These are phyloP conservation scores for Cinnamomum micranthum DNA, from an alignment of 164 flowering plant species.

Conservation along the genomic window DNA sequence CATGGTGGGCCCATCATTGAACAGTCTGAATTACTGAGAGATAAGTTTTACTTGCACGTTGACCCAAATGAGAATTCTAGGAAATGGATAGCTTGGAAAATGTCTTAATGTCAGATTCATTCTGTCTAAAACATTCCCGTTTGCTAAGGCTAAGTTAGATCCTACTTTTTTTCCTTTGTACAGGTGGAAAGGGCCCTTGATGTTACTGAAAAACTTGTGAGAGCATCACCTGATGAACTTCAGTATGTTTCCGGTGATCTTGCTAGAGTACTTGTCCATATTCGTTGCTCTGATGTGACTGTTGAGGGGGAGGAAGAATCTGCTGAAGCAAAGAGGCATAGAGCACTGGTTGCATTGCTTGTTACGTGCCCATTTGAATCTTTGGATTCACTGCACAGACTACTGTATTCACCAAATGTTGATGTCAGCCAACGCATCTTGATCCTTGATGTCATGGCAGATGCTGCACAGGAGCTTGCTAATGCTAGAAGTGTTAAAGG, in stretches of 20 bases:
- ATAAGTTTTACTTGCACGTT: too few species aligned
- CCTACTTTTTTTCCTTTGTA: constrained; percentile 9
- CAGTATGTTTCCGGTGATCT: constrained; percentile 68
- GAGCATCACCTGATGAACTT: constrained; percentile 93
- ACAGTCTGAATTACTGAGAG: neutral
- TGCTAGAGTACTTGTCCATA: constrained; percentile 72
- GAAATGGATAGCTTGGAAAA: neutral
- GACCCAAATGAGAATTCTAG: neutral
- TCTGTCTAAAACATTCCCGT: neutral
- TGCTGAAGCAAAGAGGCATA: constrained; percentile 86
- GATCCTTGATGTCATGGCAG: constrained; percentile 91
- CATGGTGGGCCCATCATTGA: neutral
- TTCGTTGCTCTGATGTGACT: constrained; percentile 81
- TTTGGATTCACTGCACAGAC: constrained; percentile 57
- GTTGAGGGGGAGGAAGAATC: constrained; percentile 94
- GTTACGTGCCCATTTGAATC: constrained; percentile 72
- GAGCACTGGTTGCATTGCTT: constrained; percentile 69
- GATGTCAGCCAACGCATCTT: constrained; percentile 89
- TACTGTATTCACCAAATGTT: constrained; percentile 80
- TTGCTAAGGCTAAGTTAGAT: too few species aligned
- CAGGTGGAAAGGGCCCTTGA: constrained; percentile 93
- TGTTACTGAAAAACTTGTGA: constrained; percentile 83
- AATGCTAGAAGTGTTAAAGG: constrained; percentile 33
- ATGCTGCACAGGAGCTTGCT: constrained; percentile 90
- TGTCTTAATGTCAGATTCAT: neutral